These are phyloP conservation scores for Avena atlantica DNA, from an alignment of 176 grass and related monocot genomes.

Conservation along the genomic window DNA sequence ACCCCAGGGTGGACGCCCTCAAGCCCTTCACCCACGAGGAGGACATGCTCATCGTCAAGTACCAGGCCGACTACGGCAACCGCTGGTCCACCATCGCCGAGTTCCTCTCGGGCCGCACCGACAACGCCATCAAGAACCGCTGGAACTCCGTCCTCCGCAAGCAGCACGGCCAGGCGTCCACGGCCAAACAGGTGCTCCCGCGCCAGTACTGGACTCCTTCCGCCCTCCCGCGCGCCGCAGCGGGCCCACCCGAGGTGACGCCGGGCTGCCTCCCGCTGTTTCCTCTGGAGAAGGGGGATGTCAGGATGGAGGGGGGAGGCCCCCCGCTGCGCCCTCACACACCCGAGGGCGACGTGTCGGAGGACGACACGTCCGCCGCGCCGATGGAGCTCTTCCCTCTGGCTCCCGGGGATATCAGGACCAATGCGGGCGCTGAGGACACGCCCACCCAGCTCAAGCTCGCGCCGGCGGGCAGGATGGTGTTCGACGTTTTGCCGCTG, in stretches of 20 bases:
- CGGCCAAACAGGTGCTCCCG: not conserved
- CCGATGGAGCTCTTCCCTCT: constrained; percentile 27
- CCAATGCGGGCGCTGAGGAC: not conserved
- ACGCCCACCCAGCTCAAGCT: constrained; percentile 29
- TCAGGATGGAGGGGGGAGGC: not conserved
- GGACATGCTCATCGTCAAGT: constrained; percentile 48
- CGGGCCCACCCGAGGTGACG: not conserved
- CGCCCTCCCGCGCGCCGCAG: no score
- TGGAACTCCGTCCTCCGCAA: constrained; percentile 82
- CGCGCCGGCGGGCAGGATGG: not conserved
- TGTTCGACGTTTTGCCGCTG: constrained; percentile 26
- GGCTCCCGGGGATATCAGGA: not conserved
- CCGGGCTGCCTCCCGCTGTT: constrained; percentile 27
- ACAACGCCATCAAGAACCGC: constrained; percentile 92
- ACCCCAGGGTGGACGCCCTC: constrained; percentile 38
- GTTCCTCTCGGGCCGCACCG: constrained; percentile 80
- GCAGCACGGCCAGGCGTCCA: not conserved
- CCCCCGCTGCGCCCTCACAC: not conserved
- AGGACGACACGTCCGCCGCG: not conserved
- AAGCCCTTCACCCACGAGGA: constrained; percentile 55
- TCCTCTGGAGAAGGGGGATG: not conserved
- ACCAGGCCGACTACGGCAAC: constrained; percentile 51
- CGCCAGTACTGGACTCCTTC: not conserved
- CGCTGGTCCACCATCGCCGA: constrained; percentile 83
- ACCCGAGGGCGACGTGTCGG: not conserved